These are phyloP conservation scores for Tephrocybe sp. DNA, from an alignment of 768 basidiomycete genomes.

Conservation along the genomic window DNA sequence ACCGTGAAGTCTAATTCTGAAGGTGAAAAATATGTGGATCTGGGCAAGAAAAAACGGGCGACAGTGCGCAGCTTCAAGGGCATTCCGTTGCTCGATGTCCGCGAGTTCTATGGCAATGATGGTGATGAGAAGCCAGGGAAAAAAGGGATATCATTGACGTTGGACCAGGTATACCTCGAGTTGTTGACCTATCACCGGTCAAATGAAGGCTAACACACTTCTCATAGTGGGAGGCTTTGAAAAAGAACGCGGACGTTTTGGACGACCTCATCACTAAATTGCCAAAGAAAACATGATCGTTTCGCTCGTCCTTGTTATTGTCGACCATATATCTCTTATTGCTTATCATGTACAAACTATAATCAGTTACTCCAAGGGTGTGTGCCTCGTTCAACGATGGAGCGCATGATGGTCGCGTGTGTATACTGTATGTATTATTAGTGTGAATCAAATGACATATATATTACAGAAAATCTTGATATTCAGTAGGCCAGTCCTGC, in stretches of 20 bases:
- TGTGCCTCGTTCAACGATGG: too few species aligned
- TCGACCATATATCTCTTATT: too few species aligned
- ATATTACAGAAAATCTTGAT: neutral
- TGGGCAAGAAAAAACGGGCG: conserved; percentile 72
- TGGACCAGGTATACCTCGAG: conserved; percentile 54
- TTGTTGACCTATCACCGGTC: neutral
- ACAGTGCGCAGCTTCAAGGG: conserved; percentile 54
- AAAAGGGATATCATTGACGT: conserved; percentile 68
- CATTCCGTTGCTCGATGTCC: conserved; percentile 60
- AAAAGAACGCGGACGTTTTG: conserved; percentile 38
- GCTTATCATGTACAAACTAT: neutral
- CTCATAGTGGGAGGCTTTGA: conserved; percentile 57
- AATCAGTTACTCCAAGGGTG: neutral
- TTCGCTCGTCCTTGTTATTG: too few species aligned
- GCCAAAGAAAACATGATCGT: conserved; percentile 23
- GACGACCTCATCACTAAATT: conserved; percentile 46
- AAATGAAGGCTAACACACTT: neutral
- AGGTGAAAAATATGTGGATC: conserved; percentile 58
- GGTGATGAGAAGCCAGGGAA: conserved; percentile 73
- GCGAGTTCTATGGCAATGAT: conserved; percentile 61
- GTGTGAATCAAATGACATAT: too few species aligned
- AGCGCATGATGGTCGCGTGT: too few species aligned
- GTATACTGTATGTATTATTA: too few species aligned
- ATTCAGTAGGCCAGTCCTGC: conserved; percentile 51
- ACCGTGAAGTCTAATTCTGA: conserved; percentile 25